These are phyloP conservation scores for Lenzites betulinus DNA, from an alignment of 768 basidiomycete genomes.

Conservation along the genomic window DNA sequence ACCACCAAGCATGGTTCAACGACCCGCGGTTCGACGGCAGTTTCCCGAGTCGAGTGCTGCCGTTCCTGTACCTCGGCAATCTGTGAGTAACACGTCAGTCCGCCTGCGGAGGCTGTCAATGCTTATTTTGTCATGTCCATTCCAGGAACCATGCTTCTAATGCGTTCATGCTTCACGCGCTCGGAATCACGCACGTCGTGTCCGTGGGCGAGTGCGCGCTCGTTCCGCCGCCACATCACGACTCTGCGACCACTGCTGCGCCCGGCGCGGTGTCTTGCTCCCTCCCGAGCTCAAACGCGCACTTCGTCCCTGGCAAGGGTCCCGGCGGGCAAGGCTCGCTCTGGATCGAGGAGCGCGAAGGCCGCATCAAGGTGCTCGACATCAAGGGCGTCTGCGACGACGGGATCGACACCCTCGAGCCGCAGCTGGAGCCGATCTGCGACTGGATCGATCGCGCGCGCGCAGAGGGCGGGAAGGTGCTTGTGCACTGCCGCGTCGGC, in stretches of 20 bases:
- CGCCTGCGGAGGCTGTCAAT: slow-evolving; percentile 2
- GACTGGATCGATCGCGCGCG: slow-evolving; percentile 93
- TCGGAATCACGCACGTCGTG: slow-evolving; percentile 96
- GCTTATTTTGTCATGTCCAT: slow-evolving; percentile 1
- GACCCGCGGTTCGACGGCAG: slow-evolving; percentile 92
- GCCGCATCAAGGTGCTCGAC: slow-evolving; percentile 87
- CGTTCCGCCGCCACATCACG: slow-evolving; percentile 66
- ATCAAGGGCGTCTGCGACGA: slow-evolving; percentile 94
- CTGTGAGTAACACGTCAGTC: slow-evolving; percentile 56
- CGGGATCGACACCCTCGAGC: slow-evolving; percentile 92
- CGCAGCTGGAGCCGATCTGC: slow-evolving; percentile 84
- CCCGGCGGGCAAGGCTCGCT: slow-evolving; percentile 66
- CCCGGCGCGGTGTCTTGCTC: slow-evolving; percentile 8
- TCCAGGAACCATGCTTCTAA: slow-evolving; percentile 91
- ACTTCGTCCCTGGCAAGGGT: slow-evolving; percentile 47
- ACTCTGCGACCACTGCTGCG: slow-evolving; percentile 1
- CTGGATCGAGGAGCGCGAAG: slow-evolving; percentile 87
- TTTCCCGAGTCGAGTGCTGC: slow-evolving; percentile 91
- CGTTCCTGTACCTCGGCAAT: slow-evolving; percentile 93
- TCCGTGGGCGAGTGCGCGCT: slow-evolving; percentile 96
- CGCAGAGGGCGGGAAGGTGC: slow-evolving; percentile 79
- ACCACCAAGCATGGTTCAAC: slow-evolving; percentile 94
- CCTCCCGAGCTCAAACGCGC: slow-evolving; percentile 29
- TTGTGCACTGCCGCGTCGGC: slow-evolving; percentile 99
- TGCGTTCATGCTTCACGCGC: slow-evolving; percentile 92